Conservation (phyloP, 2,329 filamentous ascomycete species). For the Neofusicoccum cordaticola region DNA sequence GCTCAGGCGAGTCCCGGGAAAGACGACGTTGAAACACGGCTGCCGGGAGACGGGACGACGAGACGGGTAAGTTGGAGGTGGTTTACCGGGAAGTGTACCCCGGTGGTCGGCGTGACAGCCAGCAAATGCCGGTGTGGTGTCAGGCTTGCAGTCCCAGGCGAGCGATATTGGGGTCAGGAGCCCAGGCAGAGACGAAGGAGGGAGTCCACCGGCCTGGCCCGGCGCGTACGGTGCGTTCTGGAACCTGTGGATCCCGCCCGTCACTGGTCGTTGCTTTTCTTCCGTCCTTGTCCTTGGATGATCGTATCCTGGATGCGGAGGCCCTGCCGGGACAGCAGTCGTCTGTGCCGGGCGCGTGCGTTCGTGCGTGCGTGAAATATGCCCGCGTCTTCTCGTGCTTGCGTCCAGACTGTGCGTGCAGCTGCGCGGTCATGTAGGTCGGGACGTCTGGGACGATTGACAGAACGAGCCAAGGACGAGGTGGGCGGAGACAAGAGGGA, state of each 20-base stretch:
- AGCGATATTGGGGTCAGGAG: background rate
- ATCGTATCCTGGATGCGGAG: too few relatives aligned
- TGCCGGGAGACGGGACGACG: too few relatives aligned
- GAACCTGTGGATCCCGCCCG: background rate
- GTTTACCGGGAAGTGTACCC: background rate
- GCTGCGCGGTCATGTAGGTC: conserved; percentile 9
- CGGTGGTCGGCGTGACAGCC: background rate
- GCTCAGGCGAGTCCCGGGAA: background rate
- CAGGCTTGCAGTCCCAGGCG: background rate
- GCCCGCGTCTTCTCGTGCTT: conserved; percentile 8
- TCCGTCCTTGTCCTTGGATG: background rate
- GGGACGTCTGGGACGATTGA: conserved; percentile 4
- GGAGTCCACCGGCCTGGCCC: background rate
- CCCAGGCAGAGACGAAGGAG: background rate
- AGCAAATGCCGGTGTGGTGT: background rate
- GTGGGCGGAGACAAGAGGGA: background rate
- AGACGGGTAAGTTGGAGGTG: background rate
- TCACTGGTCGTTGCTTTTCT: background rate
- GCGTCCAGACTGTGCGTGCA: background rate
- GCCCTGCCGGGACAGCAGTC: background rate
- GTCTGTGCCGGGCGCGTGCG: background rate
- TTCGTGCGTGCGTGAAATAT: background rate
- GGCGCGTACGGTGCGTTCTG: background rate
- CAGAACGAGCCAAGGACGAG: background rate
- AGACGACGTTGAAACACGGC: background rate